These are phyloP conservation scores for Aspergillus quadricinctus DNA, from an alignment of 2,329 filamentous ascomycete species.

Conservation along the genomic window DNA sequence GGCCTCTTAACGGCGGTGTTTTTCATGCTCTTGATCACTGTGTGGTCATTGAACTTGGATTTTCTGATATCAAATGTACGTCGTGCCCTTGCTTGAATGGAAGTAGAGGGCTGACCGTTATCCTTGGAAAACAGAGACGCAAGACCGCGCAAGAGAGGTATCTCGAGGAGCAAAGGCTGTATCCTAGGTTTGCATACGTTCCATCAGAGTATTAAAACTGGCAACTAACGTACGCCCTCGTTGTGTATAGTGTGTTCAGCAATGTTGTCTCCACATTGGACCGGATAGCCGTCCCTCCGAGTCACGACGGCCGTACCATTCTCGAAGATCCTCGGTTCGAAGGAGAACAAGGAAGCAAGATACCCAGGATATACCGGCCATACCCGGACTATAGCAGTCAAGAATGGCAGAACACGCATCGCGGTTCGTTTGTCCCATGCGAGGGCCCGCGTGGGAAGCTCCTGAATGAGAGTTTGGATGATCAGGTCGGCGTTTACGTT, in stretches of 20 bases:
- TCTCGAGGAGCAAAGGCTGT: neutral
- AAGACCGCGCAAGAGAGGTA: neutral
- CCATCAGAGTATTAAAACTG: neutral
- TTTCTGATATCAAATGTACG: neutral
- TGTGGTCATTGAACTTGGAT: neutral
- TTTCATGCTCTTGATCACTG: neutral
- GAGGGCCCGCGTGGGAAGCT: slow-evolving; percentile 53
- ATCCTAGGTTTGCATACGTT: neutral
- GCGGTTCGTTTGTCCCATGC: slow-evolving; percentile 60
- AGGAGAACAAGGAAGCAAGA: neutral
- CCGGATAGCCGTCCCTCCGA: neutral
- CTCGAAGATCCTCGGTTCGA: neutral
- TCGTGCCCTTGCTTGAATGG: neutral
- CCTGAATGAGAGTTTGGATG: slow-evolving; percentile 54
- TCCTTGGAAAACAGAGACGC: neutral
- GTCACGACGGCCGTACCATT: neutral
- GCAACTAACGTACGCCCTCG: neutral
- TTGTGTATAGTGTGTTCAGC: neutral
- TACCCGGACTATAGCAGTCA: slow-evolving; percentile 65
- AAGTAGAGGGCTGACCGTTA: neutral
- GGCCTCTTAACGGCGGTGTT: neutral
- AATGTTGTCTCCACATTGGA: neutral
- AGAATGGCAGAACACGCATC: slow-evolving; percentile 53
- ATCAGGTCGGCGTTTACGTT: slow-evolving; percentile 59
- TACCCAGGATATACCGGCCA: slow-evolving; percentile 59